Conservation (phyloP, 768 basidiomycete genomes). For the Naganishia vishniacii region DNA sequence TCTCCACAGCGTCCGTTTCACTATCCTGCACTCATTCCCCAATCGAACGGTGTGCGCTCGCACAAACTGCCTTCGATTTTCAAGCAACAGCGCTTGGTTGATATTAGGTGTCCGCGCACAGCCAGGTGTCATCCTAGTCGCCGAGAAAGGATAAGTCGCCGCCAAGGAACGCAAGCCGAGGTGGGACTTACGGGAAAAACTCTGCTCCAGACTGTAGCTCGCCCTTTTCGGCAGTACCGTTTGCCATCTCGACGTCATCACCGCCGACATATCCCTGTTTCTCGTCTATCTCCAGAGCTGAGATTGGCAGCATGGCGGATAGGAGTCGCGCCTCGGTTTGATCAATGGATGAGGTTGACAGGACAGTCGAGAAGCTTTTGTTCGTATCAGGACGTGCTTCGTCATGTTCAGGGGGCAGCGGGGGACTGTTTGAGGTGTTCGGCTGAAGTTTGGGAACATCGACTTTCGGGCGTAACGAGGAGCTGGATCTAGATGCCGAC, state of each 20-base stretch:
- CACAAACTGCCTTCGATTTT: not conserved
- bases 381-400: not conserved
- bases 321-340: not conserved
- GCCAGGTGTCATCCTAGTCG: not conserved
- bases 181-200: not conserved
- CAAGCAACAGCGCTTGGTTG: not conserved
- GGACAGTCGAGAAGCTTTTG: not conserved
- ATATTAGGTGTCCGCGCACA: not conserved
- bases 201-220: not conserved
- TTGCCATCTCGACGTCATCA: not conserved
- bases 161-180: not conserved
- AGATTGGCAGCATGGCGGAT: not conserved
- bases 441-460: too few relatives aligned
- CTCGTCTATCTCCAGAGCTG: not conserved
- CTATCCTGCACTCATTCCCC: not conserved
- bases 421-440: not conserved
- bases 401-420: not conserved
- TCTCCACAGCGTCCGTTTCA: conserved; percentile 10
- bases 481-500: not conserved
- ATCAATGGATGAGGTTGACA: not conserved
- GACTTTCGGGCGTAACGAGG: too few relatives aligned
- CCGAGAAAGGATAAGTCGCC: not conserved
- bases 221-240: not conserved
- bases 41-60: not conserved
- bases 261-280: not conserved